Base-by-base conservation (phyloP, 352 stramenopile genomes). In the Pythium pyrilobum region DNA sequence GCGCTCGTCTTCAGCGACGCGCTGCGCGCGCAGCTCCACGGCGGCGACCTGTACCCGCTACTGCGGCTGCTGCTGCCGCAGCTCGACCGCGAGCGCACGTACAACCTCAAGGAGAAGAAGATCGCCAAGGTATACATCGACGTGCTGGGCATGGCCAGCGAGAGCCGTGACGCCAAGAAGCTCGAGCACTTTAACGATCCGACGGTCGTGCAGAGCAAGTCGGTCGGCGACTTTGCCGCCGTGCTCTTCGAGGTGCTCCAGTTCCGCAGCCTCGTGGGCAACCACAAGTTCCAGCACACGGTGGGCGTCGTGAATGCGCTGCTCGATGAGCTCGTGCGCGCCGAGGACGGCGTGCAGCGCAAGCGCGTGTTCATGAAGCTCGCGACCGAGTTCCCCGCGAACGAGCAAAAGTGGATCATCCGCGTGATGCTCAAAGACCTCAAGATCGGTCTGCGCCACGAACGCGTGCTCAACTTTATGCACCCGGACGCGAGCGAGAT, bases 41-140 rank as follows among this genome's bases (percentile, higher is more conserved):
- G 53, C 25, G 65, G 68, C 31, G 76, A 90, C 43, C 42, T 92
- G 56, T 91, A 87, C 58, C 81, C 84, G 28, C 62, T 94, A 8
- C 62, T 94, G 47, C 74, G 81, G 2, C 67, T 94, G 3, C 50
- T 94, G 42, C 59, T 92, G 38, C 84, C 84, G 5, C 81, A 91
- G 43, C 66, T 94, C 44, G 84, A 94, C 61, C 81, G 80, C 50
- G 81, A 92, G 51, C 79, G 84, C 59, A 89, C 76, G 41, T 94
- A 92, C 62, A 92, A 90, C 61, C 66, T 94, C 7, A 90, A 91
- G 56, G 81, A 92, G 59, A 91, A 87, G 68, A 94, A 91, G 63
- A 85, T 94, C 52, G 84, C 80, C 33, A 84, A 76, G 59, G 48
- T 88, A 10, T 92, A 91, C 51, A 63, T 90, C 4, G 72, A 91